Conservation (phyloP, 2,329 filamentous ascomycete species). For the Scopulariopsis brevicaulis region DNA sequence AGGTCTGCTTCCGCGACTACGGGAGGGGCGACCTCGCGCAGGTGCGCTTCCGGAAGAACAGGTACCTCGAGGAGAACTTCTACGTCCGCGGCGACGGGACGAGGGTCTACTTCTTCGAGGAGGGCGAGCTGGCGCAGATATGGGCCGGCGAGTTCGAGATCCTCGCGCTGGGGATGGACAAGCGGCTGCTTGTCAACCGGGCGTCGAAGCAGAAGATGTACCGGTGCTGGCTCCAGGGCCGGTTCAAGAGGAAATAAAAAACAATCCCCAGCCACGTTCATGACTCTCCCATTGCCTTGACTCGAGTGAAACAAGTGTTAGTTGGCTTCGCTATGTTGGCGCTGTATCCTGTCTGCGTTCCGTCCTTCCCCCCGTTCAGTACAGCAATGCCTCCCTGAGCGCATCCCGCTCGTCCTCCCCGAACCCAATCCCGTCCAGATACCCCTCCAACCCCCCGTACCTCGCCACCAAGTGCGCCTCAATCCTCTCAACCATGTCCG, state of each 20-base stretch:
- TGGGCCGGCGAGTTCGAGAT: conserved; percentile 65
- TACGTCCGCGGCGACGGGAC: conserved; percentile 94
- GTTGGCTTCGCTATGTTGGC: too few species aligned
- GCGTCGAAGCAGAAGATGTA: conserved; percentile 95
- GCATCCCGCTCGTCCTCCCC: conserved; percentile 24
- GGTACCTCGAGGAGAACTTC: conserved; percentile 93
- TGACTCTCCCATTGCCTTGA: too few species aligned
- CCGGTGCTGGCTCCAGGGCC: conserved; percentile 86
- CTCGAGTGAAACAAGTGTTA: too few species aligned
- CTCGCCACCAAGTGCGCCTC: conserved; percentile 41
- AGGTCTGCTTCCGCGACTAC: conserved; percentile 93
- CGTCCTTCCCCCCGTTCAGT: neutral
- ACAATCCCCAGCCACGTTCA: too few species aligned
- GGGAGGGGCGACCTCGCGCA: conserved; percentile 91
- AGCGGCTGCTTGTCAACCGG: conserved; percentile 83
- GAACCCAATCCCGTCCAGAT: conserved; percentile 55
- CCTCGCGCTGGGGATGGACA: conserved; percentile 70
- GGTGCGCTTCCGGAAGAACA: conserved; percentile 90
- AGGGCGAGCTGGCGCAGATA: conserved; percentile 67
- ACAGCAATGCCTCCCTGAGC: conserved; percentile 27
- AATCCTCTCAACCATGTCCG: conserved; percentile 51
- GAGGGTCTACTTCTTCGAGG: conserved; percentile 93
- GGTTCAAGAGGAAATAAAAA: conserved; percentile 56
- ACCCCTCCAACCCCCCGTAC: conserved; percentile 56
- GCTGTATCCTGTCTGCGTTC: neutral